Conservation (phyloP, 495 filamentous ascomycete species). For the Aspergillus egyptiacus region DNA sequence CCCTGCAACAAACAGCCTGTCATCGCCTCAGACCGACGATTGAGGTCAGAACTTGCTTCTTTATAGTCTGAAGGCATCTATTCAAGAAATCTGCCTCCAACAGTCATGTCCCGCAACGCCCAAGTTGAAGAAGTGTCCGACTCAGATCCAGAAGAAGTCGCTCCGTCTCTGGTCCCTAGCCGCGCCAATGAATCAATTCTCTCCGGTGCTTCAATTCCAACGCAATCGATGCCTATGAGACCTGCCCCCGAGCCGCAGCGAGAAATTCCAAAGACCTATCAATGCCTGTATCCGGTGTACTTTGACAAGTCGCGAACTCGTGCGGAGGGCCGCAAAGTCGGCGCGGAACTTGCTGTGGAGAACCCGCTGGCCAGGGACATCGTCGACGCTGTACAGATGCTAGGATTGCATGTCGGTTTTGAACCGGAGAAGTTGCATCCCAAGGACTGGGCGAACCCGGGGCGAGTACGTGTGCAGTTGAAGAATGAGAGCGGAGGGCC, state of each 20-base stretch:
- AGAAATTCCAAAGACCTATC: constrained; percentile 66
- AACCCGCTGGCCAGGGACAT: constrained; percentile 90
- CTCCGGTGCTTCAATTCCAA: constrained; percentile 29
- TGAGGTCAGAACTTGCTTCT: constrained; percentile 6
- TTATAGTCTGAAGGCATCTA: not conserved
- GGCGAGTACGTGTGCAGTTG: constrained; percentile 72
- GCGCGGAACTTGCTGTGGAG: constrained; percentile 59
- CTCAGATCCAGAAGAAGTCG: constrained; percentile 67
- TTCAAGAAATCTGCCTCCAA: too few relatives aligned
- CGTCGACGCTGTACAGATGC: constrained; percentile 67
- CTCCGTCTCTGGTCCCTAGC: constrained; percentile 56
- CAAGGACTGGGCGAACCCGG: constrained; percentile 96
- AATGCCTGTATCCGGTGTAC: constrained; percentile 92
- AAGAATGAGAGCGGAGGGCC: constrained; percentile 50
- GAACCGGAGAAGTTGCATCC: constrained; percentile 91
- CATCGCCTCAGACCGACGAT: constrained; percentile 7
- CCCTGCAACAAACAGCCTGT: not conserved
- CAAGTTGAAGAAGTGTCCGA: constrained; percentile 86
- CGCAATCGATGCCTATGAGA: constrained; percentile 35
- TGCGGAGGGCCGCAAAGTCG: constrained; percentile 72
- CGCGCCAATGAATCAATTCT: constrained; percentile 37
- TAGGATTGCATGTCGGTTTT: constrained; percentile 71
- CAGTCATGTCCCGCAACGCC: constrained; percentile 68
- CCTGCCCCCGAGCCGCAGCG: constrained; percentile 29
- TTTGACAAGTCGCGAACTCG: constrained; percentile 76